Conservation (phyloP, 2,329 filamentous ascomycete genomes). For the Dryadomyces quercus-mongolicae region DNA sequence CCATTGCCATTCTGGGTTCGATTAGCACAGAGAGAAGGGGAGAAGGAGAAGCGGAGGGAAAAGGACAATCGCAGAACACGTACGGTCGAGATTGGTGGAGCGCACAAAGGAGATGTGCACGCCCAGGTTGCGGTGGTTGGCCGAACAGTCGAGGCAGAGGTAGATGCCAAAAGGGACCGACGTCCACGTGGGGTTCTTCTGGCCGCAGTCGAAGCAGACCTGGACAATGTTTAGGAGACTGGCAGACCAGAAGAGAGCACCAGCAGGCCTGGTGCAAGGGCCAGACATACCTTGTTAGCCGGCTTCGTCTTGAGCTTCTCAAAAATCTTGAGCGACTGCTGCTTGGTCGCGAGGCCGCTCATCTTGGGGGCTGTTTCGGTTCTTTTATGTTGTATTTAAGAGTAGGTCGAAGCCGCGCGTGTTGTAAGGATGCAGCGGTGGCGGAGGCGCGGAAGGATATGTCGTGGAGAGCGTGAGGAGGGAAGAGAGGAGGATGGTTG, state of each 20-base stretch:
- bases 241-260: neutral
- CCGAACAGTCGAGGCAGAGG: conserved; percentile 93
- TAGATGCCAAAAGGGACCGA: conserved; percentile 94
- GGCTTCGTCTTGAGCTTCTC: conserved; percentile 91
- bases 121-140: conserved; percentile 92
- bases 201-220: conserved; percentile 97
- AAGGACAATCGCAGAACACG: conserved; percentile 22
- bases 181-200: conserved; percentile 97
- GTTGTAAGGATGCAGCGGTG: neutral
- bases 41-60: neutral
- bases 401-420: neutral
- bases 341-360: conserved; percentile 70
- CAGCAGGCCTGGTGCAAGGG: neutral
- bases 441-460: neutral
- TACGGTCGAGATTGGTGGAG: conserved; percentile 97
- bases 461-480: neutral
- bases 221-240: conserved; percentile 21
- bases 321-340: conserved; percentile 94
- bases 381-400: neutral
- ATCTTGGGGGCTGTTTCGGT: conserved; percentile 29
- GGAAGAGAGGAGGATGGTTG: neutral
- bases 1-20: conserved; percentile 80
- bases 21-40: neutral
- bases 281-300: conserved; percentile 67
- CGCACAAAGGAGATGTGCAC: conserved; percentile 99